A percentile compares a stretch with the other conserved stretches of the same genome.
Conservation (phyloP, 202 grass and related monocot species). For the Carex arenaria region DNA sequence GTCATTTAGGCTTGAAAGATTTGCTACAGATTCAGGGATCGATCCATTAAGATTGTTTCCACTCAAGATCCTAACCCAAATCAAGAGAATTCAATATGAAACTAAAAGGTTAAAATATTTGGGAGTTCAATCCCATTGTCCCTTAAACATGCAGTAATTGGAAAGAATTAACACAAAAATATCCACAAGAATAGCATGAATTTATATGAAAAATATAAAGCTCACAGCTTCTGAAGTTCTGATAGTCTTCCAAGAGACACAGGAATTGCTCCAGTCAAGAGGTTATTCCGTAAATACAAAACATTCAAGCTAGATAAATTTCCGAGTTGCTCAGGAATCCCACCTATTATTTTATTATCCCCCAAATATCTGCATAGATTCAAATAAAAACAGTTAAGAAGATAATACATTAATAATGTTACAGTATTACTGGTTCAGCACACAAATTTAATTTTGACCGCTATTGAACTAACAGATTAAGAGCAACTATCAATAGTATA, state of each 20-base stretch:
- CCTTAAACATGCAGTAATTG: background rate
- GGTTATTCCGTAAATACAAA: conserved; percentile 41
- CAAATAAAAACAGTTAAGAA: conserved; percentile 7
- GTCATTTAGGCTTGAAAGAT: conserved; percentile 28
- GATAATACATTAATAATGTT: background rate
- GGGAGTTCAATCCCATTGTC: background rate
- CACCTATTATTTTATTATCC: conserved; percentile 33
- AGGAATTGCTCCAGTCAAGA: conserved; percentile 29
- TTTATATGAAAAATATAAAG: conserved; percentile 11
- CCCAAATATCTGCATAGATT: conserved; percentile 29
- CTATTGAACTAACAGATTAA: background rate
- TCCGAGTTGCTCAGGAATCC: conserved; percentile 28
- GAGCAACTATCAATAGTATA: background rate
- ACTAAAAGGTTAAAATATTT: background rate
- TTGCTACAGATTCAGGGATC: conserved; percentile 36
- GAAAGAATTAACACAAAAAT: background rate
- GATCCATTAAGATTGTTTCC: conserved; percentile 35
- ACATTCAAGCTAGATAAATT: conserved; percentile 31
- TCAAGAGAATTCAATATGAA: conserved; percentile 4
- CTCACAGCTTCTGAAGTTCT: conserved; percentile 32
- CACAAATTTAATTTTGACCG: background rate
- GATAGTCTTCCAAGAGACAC: conserved; percentile 30
- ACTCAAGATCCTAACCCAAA: conserved; percentile 30
- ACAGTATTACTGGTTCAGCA: background rate
- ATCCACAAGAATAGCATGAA: background rate